These are phyloP conservation scores for Petasospora fabianii DNA, from an alignment of 1,139 yeast species.

Conservation along the genomic window DNA sequence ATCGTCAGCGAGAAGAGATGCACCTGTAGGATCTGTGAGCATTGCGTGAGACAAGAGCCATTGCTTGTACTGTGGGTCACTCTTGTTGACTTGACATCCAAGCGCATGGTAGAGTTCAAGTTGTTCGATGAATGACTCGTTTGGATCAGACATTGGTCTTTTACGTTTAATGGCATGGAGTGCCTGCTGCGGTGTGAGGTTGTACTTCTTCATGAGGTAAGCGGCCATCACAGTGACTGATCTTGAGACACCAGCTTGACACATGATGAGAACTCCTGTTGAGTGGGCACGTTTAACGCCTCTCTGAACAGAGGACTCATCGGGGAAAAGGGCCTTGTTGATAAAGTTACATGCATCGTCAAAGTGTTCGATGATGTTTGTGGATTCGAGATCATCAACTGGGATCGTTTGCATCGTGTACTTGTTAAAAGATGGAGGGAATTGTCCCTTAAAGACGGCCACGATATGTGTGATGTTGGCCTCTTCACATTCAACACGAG, in stretches of 20 bases:
- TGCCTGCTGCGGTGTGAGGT: constrained; percentile 57
- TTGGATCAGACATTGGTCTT: constrained; percentile 61
- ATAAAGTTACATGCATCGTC: constrained; percentile 63
- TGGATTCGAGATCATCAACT: constrained; percentile 60
- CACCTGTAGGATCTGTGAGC: constrained; percentile 34
- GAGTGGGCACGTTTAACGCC: constrained; percentile 40
- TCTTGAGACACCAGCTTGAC: constrained; percentile 88
- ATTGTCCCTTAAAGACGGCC: constrained; percentile 62
- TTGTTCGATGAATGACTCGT: constrained; percentile 72
- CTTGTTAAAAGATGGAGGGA: constrained; percentile 48
- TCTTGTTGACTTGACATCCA: constrained; percentile 37
- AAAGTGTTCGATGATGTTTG: constrained; percentile 62
- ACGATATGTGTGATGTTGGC: constrained; percentile 64
- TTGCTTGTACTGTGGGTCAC: constrained; percentile 45
- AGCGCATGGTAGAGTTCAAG: constrained; percentile 55
- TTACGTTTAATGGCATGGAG: constrained; percentile 67
- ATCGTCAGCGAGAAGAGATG: constrained; percentile 29
- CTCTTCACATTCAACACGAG: constrained; percentile 39
- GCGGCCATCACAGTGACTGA: constrained; percentile 72
- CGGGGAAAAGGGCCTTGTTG: constrained; percentile 54
- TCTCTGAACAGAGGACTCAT: constrained; percentile 29
- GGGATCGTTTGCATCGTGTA: constrained; percentile 61
- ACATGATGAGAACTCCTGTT: constrained; percentile 54
- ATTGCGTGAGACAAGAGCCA: constrained; percentile 43
- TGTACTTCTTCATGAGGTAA: constrained; percentile 72